phyloP scores from a whole-genome alignment of 371 early-diverging fungal species.

The Chytridium lagenaria region DNA sequence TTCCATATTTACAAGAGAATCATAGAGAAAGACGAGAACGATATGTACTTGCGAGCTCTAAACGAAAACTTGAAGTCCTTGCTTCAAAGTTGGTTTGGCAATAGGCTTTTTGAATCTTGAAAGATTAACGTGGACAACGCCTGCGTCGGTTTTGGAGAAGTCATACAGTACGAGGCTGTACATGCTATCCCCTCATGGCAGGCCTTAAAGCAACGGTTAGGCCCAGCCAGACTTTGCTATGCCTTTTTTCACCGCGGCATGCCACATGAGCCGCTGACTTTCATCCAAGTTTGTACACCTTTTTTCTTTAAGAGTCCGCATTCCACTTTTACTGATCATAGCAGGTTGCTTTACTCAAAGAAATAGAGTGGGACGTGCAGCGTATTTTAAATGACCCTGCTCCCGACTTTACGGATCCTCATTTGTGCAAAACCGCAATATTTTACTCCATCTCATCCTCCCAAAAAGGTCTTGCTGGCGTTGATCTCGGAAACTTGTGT shows the following conservation, averaged over 20 bases:
- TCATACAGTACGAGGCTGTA: slow-evolving; percentile 81
- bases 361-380: slow-evolving; percentile 64
- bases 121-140: slow-evolving; percentile 73
- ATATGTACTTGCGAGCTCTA: slow-evolving; percentile 52
- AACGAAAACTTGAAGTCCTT: slow-evolving; percentile 65
- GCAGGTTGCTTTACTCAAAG: slow-evolving; percentile 67
- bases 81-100: slow-evolving; percentile 68
- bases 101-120: slow-evolving; percentile 73
- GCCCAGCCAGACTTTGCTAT: slow-evolving; percentile 77
- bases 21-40: slow-evolving; percentile 10
- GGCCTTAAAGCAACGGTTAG: slow-evolving; percentile 80
- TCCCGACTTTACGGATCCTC: slow-evolving; percentile 34
- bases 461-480: slow-evolving; percentile 79
- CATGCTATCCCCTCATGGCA: slow-evolving; percentile 78
- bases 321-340: too few relatives aligned
- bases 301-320: not conserved
- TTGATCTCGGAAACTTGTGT: slow-evolving; percentile 80
- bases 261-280: slow-evolving; percentile 78
- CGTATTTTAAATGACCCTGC: slow-evolving; percentile 66
- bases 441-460: slow-evolving; percentile 88
- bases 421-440: slow-evolving; percentile 64
- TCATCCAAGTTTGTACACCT: slow-evolving; percentile 64
- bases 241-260: slow-evolving; percentile 77
- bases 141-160: slow-evolving; percentile 79
- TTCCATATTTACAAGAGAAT: not conserved